phyloP scores from a whole-genome alignment of 129 eudicot genomes.

The Ambrosia artemisiifolia region DNA sequence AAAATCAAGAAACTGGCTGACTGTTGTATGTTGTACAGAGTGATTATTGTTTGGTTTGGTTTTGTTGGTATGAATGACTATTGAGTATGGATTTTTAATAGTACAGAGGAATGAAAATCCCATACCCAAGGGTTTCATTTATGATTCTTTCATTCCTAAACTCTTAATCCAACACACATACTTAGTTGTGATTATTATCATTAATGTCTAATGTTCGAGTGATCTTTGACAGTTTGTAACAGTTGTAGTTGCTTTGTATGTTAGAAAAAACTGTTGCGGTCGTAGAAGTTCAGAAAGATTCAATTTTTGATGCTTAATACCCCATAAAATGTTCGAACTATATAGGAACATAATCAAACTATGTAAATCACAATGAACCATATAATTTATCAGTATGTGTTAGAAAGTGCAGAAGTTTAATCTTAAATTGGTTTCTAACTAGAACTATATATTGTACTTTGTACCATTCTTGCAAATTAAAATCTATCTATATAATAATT shows the following conservation, averaged over 20 bases:
- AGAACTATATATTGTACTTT: too few relatives aligned
- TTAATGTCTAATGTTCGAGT: neutral
- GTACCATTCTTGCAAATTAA: too few relatives aligned
- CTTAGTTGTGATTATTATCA: neutral
- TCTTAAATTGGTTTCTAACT: too few relatives aligned
- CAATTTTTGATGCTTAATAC: too few relatives aligned
- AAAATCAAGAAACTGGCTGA: constrained; percentile 18
- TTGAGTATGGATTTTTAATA: neutral
- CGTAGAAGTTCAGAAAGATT: neutral
- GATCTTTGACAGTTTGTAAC: neutral
- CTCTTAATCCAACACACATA: neutral
- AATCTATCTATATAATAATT: too few relatives aligned
- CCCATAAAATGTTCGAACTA: too few relatives aligned
- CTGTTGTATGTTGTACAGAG: constrained; percentile 4
- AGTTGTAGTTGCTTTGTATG: neutral
- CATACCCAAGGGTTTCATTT: neutral
- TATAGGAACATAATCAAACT: too few relatives aligned
- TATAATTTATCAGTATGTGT: too few relatives aligned
- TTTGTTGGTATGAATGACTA: neutral
- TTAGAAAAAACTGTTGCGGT: too few relatives aligned
- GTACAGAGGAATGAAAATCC: neutral
- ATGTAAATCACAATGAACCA: too few relatives aligned
- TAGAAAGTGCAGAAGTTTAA: too few relatives aligned
- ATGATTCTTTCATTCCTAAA: constrained; percentile 1
- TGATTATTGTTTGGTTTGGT: neutral